phyloP scores from a whole-genome alignment of 257 asterid species.

The Avicennia marina region DNA sequence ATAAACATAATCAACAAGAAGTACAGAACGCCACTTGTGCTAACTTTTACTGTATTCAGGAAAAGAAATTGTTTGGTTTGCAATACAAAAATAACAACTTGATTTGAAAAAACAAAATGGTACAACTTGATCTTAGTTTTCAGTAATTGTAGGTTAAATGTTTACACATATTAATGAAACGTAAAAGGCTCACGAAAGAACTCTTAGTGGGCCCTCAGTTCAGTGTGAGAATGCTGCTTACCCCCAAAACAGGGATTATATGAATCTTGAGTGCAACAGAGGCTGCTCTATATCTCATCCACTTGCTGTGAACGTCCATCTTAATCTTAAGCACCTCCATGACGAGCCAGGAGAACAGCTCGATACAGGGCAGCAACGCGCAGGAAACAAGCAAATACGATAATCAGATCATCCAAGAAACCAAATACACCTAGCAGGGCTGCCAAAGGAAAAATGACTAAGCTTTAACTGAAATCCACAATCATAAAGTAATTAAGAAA shows the following conservation, averaged over 20 bases:
- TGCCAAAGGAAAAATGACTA: constrained; percentile 23
- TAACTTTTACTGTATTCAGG: neutral
- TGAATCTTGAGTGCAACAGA: neutral
- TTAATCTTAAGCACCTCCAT: constrained; percentile 53
- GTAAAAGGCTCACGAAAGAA: neutral
- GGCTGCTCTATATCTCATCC: neutral
- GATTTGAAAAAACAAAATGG: neutral
- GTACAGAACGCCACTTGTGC: too few species aligned
- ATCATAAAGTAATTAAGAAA: constrained; percentile 9
- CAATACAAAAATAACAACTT: neutral
- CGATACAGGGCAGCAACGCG: constrained; percentile 94
- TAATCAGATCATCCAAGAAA: constrained; percentile 71
- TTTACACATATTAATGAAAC: neutral
- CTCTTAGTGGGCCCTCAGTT: constrained; percentile 1
- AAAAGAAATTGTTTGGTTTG: neutral
- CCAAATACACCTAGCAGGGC: constrained; percentile 73
- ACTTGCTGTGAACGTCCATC: constrained; percentile 9
- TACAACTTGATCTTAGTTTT: neutral
- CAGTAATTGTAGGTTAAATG: too few species aligned
- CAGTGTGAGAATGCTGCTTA: constrained; percentile 13
- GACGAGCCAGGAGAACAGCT: constrained; percentile 71
- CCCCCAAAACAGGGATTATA: neutral
- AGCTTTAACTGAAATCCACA: neutral
- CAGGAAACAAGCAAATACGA: constrained; percentile 68
- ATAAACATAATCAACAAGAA: too few species aligned